Percentiles rank a stretch among this genome's conserved stretches.
phyloP scores from a whole-genome alignment of 2,329 filamentous ascomycete species.

The Knoxdaviesia proteae region DNA sequence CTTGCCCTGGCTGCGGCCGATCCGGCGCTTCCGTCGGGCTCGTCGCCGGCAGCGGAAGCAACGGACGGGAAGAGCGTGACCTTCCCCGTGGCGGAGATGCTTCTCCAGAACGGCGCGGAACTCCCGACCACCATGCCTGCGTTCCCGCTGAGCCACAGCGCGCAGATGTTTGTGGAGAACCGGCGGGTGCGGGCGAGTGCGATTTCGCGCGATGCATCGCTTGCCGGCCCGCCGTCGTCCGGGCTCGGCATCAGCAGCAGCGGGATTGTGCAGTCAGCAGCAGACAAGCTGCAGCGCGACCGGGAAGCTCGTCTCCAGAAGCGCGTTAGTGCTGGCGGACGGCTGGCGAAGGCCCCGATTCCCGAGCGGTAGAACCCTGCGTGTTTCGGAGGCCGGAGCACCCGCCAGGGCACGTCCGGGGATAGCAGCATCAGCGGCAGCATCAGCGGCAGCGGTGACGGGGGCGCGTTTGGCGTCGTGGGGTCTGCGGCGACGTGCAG shows the following conservation, averaged over 20 bases:
- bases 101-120: slow-evolving; percentile 85
- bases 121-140: slow-evolving; percentile 57
- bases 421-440: neutral
- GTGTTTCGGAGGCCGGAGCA: slow-evolving; percentile 1
- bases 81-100: slow-evolving; percentile 76
- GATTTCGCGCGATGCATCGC: slow-evolving; percentile 33
- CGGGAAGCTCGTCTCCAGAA: slow-evolving; percentile 55
- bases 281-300: slow-evolving; percentile 27
- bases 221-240: slow-evolving; percentile 24
- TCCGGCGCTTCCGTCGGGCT: slow-evolving; percentile 51
- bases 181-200: slow-evolving; percentile 32
- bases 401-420: too few relatives aligned
- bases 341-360: slow-evolving; percentile 45
- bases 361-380: slow-evolving; percentile 33
- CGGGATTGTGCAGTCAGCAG: slow-evolving; percentile 16
- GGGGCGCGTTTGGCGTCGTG: too few relatives aligned
- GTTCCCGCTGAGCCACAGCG: slow-evolving; percentile 64
- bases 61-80: slow-evolving; percentile 34
- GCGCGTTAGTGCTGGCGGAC: slow-evolving; percentile 55
- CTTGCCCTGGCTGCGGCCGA: slow-evolving; percentile 83
- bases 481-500: too few relatives aligned
- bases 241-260: slow-evolving; percentile 22
- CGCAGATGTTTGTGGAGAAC: slow-evolving; percentile 68
- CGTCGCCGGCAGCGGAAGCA: slow-evolving; percentile 20
- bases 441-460: neutral